These are phyloP conservation scores for Capsella bursapastoris DNA, from an alignment of 345 rosid species.

Conservation along the genomic window DNA sequence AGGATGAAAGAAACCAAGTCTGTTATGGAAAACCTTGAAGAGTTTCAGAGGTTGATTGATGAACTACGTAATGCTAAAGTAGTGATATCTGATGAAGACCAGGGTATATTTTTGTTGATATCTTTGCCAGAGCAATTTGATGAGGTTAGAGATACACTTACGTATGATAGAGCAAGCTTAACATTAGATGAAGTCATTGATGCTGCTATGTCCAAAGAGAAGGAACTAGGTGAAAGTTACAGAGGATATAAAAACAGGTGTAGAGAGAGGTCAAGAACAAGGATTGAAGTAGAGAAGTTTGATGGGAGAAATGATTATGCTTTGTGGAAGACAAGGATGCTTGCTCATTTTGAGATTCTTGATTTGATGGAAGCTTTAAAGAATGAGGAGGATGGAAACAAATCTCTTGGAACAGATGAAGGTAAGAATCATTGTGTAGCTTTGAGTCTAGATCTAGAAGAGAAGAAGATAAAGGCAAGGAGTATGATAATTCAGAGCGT, in stretches of 20 bases:
- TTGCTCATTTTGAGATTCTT: constrained; percentile 9
- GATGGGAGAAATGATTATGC: constrained; percentile 1
- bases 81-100: constrained; percentile 7
- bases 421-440: background rate
- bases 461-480: constrained; percentile 5
- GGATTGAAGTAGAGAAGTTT: constrained; percentile 6
- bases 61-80: background rate
- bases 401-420: background rate
- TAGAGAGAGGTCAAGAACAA: background rate
- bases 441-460: background rate
- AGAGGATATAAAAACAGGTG: background rate
- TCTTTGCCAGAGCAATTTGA: constrained; percentile 20
- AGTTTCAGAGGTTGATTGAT: constrained; percentile 16
- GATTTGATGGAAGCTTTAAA: constrained; percentile 1
- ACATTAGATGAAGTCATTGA: background rate
- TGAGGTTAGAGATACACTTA: background rate
- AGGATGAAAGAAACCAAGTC: background rate
- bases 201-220: constrained; percentile 11
- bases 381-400: background rate
- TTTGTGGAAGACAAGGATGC: constrained; percentile 14
- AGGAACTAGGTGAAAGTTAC: background rate
- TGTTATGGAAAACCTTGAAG: constrained; percentile 9
- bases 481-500: background rate
- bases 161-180: background rate
- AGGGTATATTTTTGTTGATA: background rate